Percentiles rank a stretch among this genome's conserved stretches.
Conservation (phyloP, 1,284 basidiomycete species). For the Cryptococcus jaspeensis region DNA sequence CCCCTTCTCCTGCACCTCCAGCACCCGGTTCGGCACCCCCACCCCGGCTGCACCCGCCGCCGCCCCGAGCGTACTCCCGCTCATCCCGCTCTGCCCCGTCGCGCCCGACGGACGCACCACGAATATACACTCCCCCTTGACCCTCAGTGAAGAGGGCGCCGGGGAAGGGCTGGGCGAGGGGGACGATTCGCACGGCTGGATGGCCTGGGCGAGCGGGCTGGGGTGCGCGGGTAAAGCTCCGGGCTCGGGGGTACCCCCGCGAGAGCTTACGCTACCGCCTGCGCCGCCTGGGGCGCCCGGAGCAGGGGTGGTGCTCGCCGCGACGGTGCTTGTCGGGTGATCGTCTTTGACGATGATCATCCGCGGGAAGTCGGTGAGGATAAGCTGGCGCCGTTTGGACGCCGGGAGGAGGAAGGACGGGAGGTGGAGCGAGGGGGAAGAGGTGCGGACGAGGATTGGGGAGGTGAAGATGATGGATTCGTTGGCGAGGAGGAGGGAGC, state of each 20-base stretch:
- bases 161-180: neutral
- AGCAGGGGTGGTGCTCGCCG: too few species aligned
- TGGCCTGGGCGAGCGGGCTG: too few species aligned
- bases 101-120: slow-evolving; percentile 19
- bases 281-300: too few species aligned
- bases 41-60: slow-evolving; percentile 6
- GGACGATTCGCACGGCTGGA: neutral
- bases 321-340: slow-evolving; percentile 3
- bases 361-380: slow-evolving; percentile 57
- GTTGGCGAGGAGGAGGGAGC: slow-evolving; percentile 42
- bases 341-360: slow-evolving; percentile 57
- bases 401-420: slow-evolving; percentile 47
- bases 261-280: too few species aligned
- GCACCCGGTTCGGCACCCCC: slow-evolving; percentile 26
- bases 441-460: slow-evolving; percentile 44
- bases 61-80: slow-evolving; percentile 4
- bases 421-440: slow-evolving; percentile 34
- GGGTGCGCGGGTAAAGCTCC: too few species aligned
- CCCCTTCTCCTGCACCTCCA: slow-evolving; percentile 42
- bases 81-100: neutral
- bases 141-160: slow-evolving; percentile 29
- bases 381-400: slow-evolving; percentile 52
- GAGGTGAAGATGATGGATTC: slow-evolving; percentile 50
- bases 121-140: slow-evolving; percentile 55
- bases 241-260: too few species aligned